These are phyloP conservation scores for Leishmania martiniquensis DNA, from an alignment of 208 protist species.

Conservation along the genomic window DNA sequence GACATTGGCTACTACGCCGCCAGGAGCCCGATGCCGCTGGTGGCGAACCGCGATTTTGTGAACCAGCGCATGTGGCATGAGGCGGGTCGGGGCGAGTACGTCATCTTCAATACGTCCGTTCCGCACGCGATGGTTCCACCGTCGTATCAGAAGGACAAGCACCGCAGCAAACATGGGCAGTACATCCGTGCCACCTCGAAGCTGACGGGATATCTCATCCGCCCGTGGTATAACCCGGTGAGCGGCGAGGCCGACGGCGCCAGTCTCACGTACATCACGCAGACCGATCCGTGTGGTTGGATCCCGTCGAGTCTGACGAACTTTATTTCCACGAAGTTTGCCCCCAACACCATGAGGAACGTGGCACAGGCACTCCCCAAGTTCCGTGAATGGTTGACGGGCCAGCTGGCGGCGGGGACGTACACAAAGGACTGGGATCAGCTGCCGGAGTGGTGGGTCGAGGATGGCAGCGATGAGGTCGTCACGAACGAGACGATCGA, in stretches of 20 bases:
- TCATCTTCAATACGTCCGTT: constrained; percentile 93
- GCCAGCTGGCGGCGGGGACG: constrained; percentile 49
- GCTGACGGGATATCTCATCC: constrained; percentile 88
- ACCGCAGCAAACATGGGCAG: constrained; percentile 51
- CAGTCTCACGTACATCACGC: constrained; percentile 85
- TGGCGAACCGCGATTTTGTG: constrained; percentile 89
- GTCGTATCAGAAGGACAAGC: constrained; percentile 47
- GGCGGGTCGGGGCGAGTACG: constrained; percentile 66
- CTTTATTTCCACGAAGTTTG: constrained; percentile 77
- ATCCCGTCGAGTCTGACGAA: constrained; percentile 85
- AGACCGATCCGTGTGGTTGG: constrained; percentile 83
- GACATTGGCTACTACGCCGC: constrained; percentile 93
- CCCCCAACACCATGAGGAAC: constrained; percentile 70
- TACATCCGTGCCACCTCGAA: constrained; percentile 78
- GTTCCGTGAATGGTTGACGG: constrained; percentile 68
- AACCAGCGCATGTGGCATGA: constrained; percentile 91
- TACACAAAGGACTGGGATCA: constrained; percentile 70
- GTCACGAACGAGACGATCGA: constrained; percentile 60
- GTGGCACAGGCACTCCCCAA: constrained; percentile 48
- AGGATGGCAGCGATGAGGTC: constrained; percentile 26
- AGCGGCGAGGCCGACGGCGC: constrained; percentile 47
- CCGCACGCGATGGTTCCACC: constrained; percentile 57
- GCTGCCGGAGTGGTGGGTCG: constrained; percentile 46
- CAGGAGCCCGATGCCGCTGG: constrained; percentile 70
- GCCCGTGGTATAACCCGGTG: constrained; percentile 54